Base-by-base conservation (phyloP, 352 stramenopile species). In the Pythium coloratum region DNA sequence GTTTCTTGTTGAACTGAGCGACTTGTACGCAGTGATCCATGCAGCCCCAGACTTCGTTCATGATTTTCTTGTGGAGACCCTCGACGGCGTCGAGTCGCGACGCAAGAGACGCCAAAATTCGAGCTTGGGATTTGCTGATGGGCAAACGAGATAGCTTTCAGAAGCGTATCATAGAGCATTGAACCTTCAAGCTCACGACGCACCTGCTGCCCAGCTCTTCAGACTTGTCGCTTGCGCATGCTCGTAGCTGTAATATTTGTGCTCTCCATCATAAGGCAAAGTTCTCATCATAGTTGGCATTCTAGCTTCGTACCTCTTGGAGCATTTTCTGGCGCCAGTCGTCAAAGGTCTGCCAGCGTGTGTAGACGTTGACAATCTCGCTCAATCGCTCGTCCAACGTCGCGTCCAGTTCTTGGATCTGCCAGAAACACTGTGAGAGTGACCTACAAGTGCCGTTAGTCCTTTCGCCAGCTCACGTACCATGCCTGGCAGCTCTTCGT, bases 281-380 rank as follows among this genome's bases (percentile, higher is more conserved):
- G 28, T 30, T 30, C 3, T 30, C 28, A 30, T 30, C 28, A 30
- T 30, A 2, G 28, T 5, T 30, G 2, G 28, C 28, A 30, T 4
- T 30, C 10, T 9, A 12, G n/a, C 33, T 34, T 49, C 8, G 46
- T 6, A 94, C 87, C 80, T 95, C 86, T 26, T 84, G 76, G 1
- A 95, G 71, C 70, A 93, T 94, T 36, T 87, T 91, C 59, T 95
- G 88, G 4, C 86, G 73, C 85, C 85, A 94, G 44, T 94, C 88
- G 51, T 94, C 88, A 2, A 91, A 86, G 26, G 76, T 56, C 53
- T 91, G 73, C 81, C 81, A 95, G 49, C 88, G 85, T 2, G 57
- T 70, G 71, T 93, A 95, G 14, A 86, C 77, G 10, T 77, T 70
- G 24, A 90, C 59, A 59, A 93, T 81, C 59, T 85, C 78, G 26